Evolutionary conservation across 2,329 filamentous ascomycete genomes (phyloP).

Genomic region (Diaporthe longicolla): DNA sequence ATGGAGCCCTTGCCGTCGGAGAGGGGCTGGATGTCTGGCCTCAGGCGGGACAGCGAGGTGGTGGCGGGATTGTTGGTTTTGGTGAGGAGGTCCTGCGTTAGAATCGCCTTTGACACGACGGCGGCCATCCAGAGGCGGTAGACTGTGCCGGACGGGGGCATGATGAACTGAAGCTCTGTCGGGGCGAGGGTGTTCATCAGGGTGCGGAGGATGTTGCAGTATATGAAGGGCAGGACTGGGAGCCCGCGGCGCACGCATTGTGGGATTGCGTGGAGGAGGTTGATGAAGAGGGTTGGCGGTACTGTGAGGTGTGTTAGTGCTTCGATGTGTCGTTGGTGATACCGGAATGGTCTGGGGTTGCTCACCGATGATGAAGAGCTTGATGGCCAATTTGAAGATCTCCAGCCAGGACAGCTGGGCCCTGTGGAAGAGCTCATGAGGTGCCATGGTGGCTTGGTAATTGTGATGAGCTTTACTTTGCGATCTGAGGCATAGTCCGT

Average conservation of each 20-base stretch:
- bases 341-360: not conserved
- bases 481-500: not conserved
- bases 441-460: not conserved
- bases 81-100: not conserved
- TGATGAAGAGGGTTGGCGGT: not conserved
- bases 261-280: conserved; percentile 25
- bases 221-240: not conserved
- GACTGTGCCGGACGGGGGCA: conserved; percentile 2
- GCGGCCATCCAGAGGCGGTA: conserved; percentile 24
- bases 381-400: not conserved
- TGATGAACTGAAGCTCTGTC: conserved; percentile 6
- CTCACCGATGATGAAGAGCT: conserved; percentile 20
- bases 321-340: no score
- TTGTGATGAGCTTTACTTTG: not conserved
- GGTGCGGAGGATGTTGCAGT: conserved; percentile 22
- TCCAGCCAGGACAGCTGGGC: conserved; percentile 3
- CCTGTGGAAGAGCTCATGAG: conserved; percentile 6
- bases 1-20: conserved; percentile 46
- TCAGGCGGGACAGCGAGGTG: conserved; percentile 29
- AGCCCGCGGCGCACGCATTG: conserved; percentile 25
- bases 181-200: conserved; percentile 23
- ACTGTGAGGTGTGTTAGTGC: not conserved
- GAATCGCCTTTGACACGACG: not conserved
- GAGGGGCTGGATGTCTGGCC: conserved; percentile 43
- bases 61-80: not conserved